Evolutionary conservation across 371 early-diverging fungal genomes (phyloP), one percentile per base, ranked within the genome.

Genomic region (Dinochytrium kinnereticum): DNA sequence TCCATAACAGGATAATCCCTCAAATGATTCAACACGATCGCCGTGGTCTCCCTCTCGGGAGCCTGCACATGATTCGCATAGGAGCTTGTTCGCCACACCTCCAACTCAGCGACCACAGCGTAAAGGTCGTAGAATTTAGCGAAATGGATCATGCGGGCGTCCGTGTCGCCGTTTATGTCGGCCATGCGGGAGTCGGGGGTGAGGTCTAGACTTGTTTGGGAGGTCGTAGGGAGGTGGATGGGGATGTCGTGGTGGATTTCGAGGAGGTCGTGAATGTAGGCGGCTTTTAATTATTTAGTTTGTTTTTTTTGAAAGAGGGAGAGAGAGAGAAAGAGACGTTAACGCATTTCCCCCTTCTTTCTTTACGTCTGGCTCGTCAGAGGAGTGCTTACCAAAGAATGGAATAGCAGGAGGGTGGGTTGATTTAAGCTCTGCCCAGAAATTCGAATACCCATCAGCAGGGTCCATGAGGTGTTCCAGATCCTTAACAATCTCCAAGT

Each of bases 101-200:
- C 85, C 15, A 85, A 70, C 74, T 85, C 85, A 2, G 81, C 78
- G 1, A 75, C 76, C 37, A 81, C 76, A 19, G 80, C 67, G 74
- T 81, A 82, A 65, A 85, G 68, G 71, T 80, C 75, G 75, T 85
- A 82, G 73, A 75, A 82, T 72, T 82, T 82, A 19, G 76, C 69
- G 53, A 85, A 82, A 68, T 85, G 80, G 74, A 85, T 70, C n/a
- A 53, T 26, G 5, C 17, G 55, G 55, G 55, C 5, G 13, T 13
- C 26, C n/a, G 59, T 26, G 59, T 66, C 49, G 13, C 40, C 65
- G 21, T 38, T 38, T 3, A 61, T 34, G 30, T 7, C 2, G 61
- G 36, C 61, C 19, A 39, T 10, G 21, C 64, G 34, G 10, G 2
- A 15, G 69, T 13, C 21, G 34, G 65, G 17, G n/a, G 7, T 39